Percentiles rank a stretch among this genome's conserved stretches.
These are phyloP conservation scores for Vararia minispora DNA, from an alignment of 768 basidiomycete genomes.

Conservation along the genomic window DNA sequence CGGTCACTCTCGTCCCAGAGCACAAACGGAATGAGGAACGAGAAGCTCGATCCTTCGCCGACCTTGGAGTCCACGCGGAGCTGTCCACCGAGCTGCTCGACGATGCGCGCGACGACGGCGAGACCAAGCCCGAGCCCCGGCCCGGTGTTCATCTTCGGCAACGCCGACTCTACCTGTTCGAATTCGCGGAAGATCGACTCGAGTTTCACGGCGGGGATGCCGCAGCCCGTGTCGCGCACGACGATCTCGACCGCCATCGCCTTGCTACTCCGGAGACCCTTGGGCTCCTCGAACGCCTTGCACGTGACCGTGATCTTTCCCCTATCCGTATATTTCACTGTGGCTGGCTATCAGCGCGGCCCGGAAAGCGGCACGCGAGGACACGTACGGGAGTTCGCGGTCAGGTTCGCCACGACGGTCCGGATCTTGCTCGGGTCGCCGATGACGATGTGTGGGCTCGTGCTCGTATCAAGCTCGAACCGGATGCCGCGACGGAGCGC, in stretches of 20 bases:
- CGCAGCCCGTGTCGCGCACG: slow-evolving; percentile 63
- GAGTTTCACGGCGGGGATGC: slow-evolving; percentile 53
- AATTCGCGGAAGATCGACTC: slow-evolving; percentile 74
- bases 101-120: slow-evolving; percentile 72
- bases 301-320: slow-evolving; percentile 57
- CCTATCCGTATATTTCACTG: slow-evolving; percentile 60
- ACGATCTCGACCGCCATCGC: slow-evolving; percentile 56
- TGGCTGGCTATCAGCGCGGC: background rate
- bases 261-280: slow-evolving; percentile 31
- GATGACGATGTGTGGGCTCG: slow-evolving; percentile 48
- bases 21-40: slow-evolving; percentile 56
- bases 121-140: slow-evolving; percentile 58
- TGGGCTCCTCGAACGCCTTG: slow-evolving; percentile 36
- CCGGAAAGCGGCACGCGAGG: background rate
- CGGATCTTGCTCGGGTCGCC: slow-evolving; percentile 67
- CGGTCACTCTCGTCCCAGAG: slow-evolving; percentile 20
- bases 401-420: slow-evolving; percentile 68
- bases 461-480: slow-evolving; percentile 44
- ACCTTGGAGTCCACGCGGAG: slow-evolving; percentile 65
- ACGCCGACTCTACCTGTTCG: slow-evolving; percentile 56
- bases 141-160: slow-evolving; percentile 22
- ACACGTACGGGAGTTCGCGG: slow-evolving; percentile 57
- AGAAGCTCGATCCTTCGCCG: slow-evolving; percentile 60
- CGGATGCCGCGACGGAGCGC: slow-evolving; percentile 47
- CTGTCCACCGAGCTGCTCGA: slow-evolving; percentile 70